phyloP scores from a whole-genome alignment of 257 asterid species.

The Solanum commersonii region DNA sequence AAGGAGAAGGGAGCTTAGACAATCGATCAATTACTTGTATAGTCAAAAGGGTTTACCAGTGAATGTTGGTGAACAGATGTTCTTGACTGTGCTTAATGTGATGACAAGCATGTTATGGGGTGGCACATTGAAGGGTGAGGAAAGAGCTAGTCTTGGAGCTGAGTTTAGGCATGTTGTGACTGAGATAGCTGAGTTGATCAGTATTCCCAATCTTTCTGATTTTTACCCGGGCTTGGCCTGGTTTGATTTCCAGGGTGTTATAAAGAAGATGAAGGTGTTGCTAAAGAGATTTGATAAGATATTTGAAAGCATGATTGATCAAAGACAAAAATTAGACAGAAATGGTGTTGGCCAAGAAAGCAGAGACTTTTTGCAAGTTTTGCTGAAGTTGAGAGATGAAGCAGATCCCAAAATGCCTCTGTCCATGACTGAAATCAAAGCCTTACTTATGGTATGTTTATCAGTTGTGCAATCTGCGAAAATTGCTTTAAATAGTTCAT shows the following conservation, averaged over 20 bases:
- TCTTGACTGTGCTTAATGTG: conserved; percentile 56
- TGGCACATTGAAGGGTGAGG: conserved; percentile 44
- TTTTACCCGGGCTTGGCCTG: not conserved
- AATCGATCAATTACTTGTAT: conserved; percentile 24
- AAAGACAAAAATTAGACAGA: not conserved
- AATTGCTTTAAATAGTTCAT: not conserved
- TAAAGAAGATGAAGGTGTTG: not conserved
- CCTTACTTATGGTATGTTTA: conserved; percentile 53
- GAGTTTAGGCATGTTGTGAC: not conserved
- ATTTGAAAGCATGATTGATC: not conserved
- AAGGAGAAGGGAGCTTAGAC: conserved; percentile 39
- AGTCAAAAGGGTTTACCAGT: conserved; percentile 25
- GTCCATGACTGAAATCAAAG: conserved; percentile 50
- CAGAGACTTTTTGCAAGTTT: conserved; percentile 55
- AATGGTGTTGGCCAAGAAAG: not conserved
- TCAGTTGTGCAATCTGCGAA: not conserved
- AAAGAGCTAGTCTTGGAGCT: not conserved
- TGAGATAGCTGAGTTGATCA: not conserved
- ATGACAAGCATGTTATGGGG: conserved; percentile 79
- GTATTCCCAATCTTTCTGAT: not conserved
- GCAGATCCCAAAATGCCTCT: conserved; percentile 39
- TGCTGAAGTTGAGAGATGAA: conserved; percentile 38
- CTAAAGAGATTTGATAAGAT: not conserved
- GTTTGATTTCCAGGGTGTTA: not conserved
- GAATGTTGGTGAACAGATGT: conserved; percentile 55